phyloP scores from a whole-genome alignment of 352 stramenopile genomes.

The Phytophthora capsici region DNA sequence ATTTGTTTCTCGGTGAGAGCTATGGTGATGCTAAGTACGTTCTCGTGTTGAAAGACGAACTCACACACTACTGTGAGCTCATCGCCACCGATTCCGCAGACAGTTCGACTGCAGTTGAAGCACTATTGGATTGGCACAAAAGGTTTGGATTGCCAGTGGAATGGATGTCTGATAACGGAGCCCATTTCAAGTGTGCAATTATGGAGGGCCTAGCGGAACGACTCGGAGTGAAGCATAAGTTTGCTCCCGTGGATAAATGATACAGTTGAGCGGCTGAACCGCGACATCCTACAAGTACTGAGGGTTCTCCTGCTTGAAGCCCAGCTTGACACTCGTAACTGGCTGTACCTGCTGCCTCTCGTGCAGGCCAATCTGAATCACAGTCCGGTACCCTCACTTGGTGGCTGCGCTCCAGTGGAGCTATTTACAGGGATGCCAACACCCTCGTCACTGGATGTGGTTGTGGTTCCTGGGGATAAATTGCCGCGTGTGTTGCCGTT shows the following conservation, averaged over 20 bases:
- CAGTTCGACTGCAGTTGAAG: conserved; percentile 4
- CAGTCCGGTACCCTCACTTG: background rate
- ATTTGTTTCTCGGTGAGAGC: background rate
- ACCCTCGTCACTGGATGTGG: background rate
- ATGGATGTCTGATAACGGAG: conserved; percentile 6
- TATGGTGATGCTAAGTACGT: background rate
- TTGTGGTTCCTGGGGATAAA: background rate
- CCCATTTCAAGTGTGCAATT: conserved; percentile 12
- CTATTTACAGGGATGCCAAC: conserved; percentile 1
- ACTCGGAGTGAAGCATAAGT: background rate
- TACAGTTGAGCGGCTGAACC: conserved; percentile 3
- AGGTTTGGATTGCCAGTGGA: background rate
- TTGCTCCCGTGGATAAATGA: conserved; percentile 15
- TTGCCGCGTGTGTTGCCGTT: conserved; percentile 1
- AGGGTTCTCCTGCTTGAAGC: conserved; percentile 3
- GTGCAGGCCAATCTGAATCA: conserved; percentile 11
- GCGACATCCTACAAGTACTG: conserved; percentile 16
- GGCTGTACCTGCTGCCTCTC: conserved; percentile 15
- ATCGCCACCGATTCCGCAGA: conserved; percentile 1
- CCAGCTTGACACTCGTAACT: conserved; percentile 14
- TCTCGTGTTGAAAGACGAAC: conserved; percentile 9
- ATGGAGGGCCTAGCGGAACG: conserved; percentile 3
- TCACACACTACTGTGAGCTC: conserved; percentile 12
- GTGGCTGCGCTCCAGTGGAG: conserved; percentile 13
- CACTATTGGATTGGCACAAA: conserved; percentile 13